Base-by-base conservation (phyloP, 805 yeast species). In the Ogataea nakhonphanomensis region DNA sequence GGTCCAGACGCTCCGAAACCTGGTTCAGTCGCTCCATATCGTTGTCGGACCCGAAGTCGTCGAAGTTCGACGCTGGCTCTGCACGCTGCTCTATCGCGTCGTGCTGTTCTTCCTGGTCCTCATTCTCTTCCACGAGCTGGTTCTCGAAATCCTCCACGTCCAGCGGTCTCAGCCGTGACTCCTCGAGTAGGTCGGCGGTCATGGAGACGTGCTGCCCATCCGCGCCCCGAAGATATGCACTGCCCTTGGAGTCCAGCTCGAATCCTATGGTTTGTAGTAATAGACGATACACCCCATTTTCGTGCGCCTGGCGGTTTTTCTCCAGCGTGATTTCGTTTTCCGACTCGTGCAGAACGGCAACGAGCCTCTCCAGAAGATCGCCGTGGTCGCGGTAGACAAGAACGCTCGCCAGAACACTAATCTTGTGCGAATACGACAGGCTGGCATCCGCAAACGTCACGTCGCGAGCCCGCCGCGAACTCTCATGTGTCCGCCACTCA, bases 301-400 rank as follows among this genome's bases (percentile, higher is more conserved):
- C n/a, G 26, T 39, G 14, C 21, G 36, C 28, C 11, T 26, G 31
- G 12, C 43, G 37, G 5, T 39, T 46, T n/a, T 31, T 37, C 4
- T 23, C 45, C n/a, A 25, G 21, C 11, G 21, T 37, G 8, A 28
- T 20, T 23, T 36, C 41, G 22, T 12, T 28, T 6, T 35, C 41
- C 17, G 67, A 58, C 8, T 57, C 46, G 29, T 58, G 62, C 27
- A 78, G 47, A 14, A 66, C 70, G 4, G 57, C 51, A 3, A 64
- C 54, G 11, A 78, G 44, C 70, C 74, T 69, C n/a, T 67, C 67
- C 11, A 82, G 54, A 4, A 70, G 50, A 0, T 59, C 57, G 12
- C 74, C 56, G 41, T 76, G 70, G 35, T 73, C 76, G 30, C 77
- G 79, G 10, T 65, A 48, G 25, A 50, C 41, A 12, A 59, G 39